Evolutionary conservation across 768 basidiomycete species (phyloP).

Genomic region (Mycena polygramma): DNA sequence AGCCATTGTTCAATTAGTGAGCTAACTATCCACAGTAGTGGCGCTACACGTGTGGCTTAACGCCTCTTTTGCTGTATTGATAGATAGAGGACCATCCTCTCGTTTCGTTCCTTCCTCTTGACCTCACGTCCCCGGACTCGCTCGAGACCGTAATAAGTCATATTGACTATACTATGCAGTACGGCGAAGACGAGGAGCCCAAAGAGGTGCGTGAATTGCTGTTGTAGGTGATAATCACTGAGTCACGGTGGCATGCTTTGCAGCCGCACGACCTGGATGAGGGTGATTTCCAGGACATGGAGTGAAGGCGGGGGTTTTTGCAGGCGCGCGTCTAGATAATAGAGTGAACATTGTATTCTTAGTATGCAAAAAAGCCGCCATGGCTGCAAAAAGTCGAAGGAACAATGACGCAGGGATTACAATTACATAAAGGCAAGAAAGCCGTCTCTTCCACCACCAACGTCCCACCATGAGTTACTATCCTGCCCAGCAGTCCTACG

Average conservation of each 20-base stretch:
- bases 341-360: not conserved
- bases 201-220: conserved; percentile 74
- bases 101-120: conserved; percentile 95
- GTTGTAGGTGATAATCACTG: conserved; percentile 21
- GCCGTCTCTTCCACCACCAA: not conserved
- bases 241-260: conserved; percentile 35
- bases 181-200: conserved; percentile 98
- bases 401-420: conserved; percentile 25
- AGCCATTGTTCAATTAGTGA: conserved; percentile 94
- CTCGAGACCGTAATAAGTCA: conserved; percentile 93
- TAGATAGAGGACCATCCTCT: conserved; percentile 99
- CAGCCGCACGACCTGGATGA: conserved; percentile 95
- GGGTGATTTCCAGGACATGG: conserved; percentile 87
- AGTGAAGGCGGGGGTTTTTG: conserved; percentile 50
- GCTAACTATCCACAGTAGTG: conserved; percentile 43
- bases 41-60: conserved; percentile 18
- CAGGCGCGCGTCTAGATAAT: not conserved
- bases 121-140: conserved; percentile 91
- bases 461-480: conserved; percentile 40
- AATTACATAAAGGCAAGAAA: conserved; percentile 21
- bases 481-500: conserved; percentile 38
- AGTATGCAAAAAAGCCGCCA: not conserved
- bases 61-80: conserved; percentile 18
- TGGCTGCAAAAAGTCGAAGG: not conserved
- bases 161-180: conserved; percentile 98